Evolutionary conservation across 805 yeast species (phyloP).

Genomic region (Ogataea sp.): DNA sequence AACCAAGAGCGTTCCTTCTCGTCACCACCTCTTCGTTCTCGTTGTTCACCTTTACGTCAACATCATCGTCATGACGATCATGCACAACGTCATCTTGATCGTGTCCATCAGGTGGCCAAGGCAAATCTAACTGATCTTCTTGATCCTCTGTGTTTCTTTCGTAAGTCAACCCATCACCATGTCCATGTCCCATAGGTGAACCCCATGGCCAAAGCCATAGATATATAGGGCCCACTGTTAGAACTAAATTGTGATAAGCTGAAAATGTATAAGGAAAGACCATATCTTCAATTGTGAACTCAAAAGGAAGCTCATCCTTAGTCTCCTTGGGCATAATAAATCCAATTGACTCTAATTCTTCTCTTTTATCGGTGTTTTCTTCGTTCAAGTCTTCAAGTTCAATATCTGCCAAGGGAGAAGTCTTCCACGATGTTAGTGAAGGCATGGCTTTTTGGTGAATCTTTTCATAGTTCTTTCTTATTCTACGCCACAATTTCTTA

Average conservation of each 20-base stretch:
- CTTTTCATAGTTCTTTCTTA: conserved; percentile 33
- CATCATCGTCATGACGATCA: conserved; percentile 6
- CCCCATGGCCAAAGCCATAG: conserved; percentile 72
- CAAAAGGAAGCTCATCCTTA: conserved; percentile 16
- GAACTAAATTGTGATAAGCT: conserved; percentile 40
- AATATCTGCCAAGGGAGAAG: conserved; percentile 2
- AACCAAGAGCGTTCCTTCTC: neutral
- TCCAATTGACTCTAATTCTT: conserved; percentile 9
- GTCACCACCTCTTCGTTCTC: conserved; percentile 9
- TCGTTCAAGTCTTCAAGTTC: conserved; percentile 2
- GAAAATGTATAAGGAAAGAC: conserved; percentile 82
- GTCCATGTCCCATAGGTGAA: conserved; percentile 47
- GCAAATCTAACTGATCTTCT: conserved; percentile 55
- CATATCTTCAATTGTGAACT: conserved; percentile 51
- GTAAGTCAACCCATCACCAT: conserved; percentile 51
- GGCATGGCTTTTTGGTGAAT: conserved; percentile 36
- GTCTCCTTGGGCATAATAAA: conserved; percentile 7
- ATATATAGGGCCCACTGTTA: conserved; percentile 55
- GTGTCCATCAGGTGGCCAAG: conserved; percentile 94
- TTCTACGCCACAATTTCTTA: conserved; percentile 44
- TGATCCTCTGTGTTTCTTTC: conserved; percentile 42
- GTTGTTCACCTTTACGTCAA: neutral
- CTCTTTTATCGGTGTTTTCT: neutral
- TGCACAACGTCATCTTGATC: conserved; percentile 27
- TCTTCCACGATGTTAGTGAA: conserved; percentile 37